Evolutionary conservation across 2,329 filamentous ascomycete genomes (phyloP).

Genomic region (Rutstroemia sp.): DNA sequence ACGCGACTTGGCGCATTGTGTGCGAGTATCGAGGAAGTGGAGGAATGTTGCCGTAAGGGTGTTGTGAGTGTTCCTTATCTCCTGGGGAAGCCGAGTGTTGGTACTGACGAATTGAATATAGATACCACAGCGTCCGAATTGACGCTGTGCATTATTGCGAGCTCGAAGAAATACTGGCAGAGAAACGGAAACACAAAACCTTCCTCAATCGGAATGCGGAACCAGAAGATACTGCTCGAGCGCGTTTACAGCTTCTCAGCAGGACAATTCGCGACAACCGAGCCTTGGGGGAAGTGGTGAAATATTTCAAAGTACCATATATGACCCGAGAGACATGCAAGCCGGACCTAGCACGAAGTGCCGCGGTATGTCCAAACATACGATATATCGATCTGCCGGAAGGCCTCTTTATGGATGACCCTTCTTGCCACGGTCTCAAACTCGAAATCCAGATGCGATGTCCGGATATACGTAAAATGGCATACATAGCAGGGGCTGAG

Average conservation of each 20-base stretch:
- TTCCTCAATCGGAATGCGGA: constrained; percentile 71
- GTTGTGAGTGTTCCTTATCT: constrained; percentile 47
- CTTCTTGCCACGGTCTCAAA: constrained; percentile 65
- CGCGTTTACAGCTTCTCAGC: constrained; percentile 70
- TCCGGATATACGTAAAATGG: constrained; percentile 81
- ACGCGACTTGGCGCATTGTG: constrained; percentile 77
- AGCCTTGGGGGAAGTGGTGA: constrained; percentile 59
- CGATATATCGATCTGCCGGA: constrained; percentile 87
- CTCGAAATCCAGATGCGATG: constrained; percentile 81
- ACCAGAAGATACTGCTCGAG: constrained; percentile 70
- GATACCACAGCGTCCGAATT: constrained; percentile 84
- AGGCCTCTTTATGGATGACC: constrained; percentile 77
- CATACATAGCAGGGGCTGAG: constrained; percentile 72
- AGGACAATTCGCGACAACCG: constrained; percentile 74
- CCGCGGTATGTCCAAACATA: constrained; percentile 77
- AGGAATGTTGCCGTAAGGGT: constrained; percentile 41
- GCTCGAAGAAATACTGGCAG: constrained; percentile 72
- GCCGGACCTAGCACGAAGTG: constrained; percentile 74
- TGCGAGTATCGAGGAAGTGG: constrained; percentile 69
- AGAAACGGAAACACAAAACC: constrained; percentile 67
- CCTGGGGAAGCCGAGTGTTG: background rate
- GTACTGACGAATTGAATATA: constrained; percentile 30
- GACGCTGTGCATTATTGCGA: constrained; percentile 93
- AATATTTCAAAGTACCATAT: constrained; percentile 83
- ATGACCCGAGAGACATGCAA: constrained; percentile 85